Percentiles rank a stretch among this genome's conserved stretches.
These are phyloP conservation scores for Phtheirospermum japonicum DNA, from an alignment of 257 asterid species.

Conservation along the genomic window DNA sequence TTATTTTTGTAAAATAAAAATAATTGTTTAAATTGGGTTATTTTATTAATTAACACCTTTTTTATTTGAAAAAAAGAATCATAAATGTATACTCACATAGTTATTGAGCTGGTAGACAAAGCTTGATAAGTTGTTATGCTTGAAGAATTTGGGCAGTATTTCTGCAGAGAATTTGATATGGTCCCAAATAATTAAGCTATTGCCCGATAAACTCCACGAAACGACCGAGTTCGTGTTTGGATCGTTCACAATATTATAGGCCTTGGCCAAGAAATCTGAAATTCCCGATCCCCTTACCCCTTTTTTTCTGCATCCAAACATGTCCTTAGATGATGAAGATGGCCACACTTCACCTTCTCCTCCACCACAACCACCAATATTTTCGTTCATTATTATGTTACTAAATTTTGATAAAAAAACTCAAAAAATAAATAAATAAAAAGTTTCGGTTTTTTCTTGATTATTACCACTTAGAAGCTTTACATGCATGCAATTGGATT, in stretches of 20 bases:
- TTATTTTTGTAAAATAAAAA: no score
- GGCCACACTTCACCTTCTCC: not conserved
- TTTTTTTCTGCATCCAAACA: not conserved
- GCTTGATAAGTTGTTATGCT: conserved; percentile 55
- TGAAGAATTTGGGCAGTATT: conserved; percentile 48
- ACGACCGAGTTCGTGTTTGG: conserved; percentile 40
- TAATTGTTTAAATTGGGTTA: no score
- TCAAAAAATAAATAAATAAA: no score
- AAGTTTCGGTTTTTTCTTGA: not conserved
- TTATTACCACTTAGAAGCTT: not conserved
- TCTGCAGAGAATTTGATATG: conserved; percentile 43
- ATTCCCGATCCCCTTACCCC: conserved; percentile 25
- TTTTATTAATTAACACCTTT: no score
- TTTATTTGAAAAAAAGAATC: no score
- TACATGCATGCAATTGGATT: conserved; percentile 30
- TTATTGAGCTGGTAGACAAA: conserved; percentile 64
- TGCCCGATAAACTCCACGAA: conserved; percentile 48
- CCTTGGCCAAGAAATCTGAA: conserved; percentile 55
- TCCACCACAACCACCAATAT: not conserved
- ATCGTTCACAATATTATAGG: conserved; percentile 51
- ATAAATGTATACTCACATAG: conserved; percentile 52
- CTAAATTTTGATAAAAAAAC: not conserved
- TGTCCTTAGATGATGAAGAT: not conserved
- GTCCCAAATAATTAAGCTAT: conserved; percentile 54
- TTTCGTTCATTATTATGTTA: not conserved